Evolutionary conservation across 257 asterid species (phyloP).

Genomic region (Oldenlandia corymbosa): DNA sequence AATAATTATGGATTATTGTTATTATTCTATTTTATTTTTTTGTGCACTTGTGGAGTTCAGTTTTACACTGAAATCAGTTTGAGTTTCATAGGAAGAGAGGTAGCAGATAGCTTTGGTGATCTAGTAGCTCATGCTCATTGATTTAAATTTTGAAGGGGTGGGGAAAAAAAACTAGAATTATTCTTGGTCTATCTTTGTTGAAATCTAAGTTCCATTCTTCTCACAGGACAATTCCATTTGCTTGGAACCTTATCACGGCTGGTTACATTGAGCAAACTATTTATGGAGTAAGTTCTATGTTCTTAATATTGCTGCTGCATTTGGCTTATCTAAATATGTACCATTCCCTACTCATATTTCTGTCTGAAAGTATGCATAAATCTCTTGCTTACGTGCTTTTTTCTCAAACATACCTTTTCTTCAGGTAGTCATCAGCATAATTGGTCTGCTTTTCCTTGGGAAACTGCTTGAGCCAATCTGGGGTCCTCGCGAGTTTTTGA

Average conservation of each 20-base stretch:
- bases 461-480: slow-evolving; percentile 90
- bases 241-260: slow-evolving; percentile 92
- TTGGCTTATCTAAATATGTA: neutral
- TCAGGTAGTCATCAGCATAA: slow-evolving; percentile 63
- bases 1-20: neutral
- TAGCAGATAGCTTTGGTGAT: neutral
- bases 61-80: neutral
- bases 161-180: neutral
- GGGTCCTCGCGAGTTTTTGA: slow-evolving; percentile 86
- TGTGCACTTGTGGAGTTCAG: neutral
- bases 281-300: slow-evolving; percentile 59
- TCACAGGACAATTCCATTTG: slow-evolving; percentile 88
- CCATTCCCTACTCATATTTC: neutral
- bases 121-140: neutral
- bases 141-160: no score
- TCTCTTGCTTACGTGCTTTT: neutral
- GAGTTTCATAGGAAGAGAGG: neutral
- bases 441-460: slow-evolving; percentile 80
- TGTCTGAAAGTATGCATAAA: neutral
- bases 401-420: slow-evolving; percentile 17
- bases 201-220: slow-evolving; percentile 15
- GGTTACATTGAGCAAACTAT: slow-evolving; percentile 82
- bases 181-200: neutral
- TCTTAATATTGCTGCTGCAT: neutral
- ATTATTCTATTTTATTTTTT: neutral